Evolutionary conservation across 2,329 filamentous ascomycete genomes (phyloP), one percentile per base, ranked within the genome.

Genomic region (Scedosporium boydii): DNA sequence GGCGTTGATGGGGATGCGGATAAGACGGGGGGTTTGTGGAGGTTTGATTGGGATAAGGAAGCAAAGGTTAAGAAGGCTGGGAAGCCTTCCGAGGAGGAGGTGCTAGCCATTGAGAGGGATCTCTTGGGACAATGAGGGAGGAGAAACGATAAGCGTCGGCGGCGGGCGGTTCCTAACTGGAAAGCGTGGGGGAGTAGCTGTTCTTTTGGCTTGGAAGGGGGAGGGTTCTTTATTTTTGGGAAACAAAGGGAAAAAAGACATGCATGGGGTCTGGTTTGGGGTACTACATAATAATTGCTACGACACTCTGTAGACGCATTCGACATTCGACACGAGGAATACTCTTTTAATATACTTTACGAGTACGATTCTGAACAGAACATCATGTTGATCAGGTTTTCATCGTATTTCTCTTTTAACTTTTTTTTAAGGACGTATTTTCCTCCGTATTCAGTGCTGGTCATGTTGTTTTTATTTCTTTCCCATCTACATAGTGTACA

Each of bases 1-100:
- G 73, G 77, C 1, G 65, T 74, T 0, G 76, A 80, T 64, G 83
- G 83, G 23, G 83, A 86, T 59, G 75, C 78, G 26, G 83, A 85
- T 68, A 85, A 84, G 74, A 86, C 83, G 2, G 83, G 83, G 21
- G 83, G 83, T 1, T 72, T 86, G 16, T 86, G 83, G 83, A 75
- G 83, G 34, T 86, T 82, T 64, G 82, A 85, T 67, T 75, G 78
- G 1, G 74, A 72, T 26, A 80, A 80, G 70, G 81, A 71, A 0
- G 69, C 69, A 7, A 76, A 74, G 62, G 71, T 69, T 1, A 67
- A 69, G n/a, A 65, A 74, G n/a, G 70, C 56, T n/a, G 61, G 27
- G 23, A 62, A 62, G 58, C 60, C 58, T 5, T 74, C 70, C 27
- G 70, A 71, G 41, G 74, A 76, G 12, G 75, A 78, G 63, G 70